Evolutionary conservation across 805 yeast species (phyloP).

Genomic region (Blastobotrys terrestris): DNA sequence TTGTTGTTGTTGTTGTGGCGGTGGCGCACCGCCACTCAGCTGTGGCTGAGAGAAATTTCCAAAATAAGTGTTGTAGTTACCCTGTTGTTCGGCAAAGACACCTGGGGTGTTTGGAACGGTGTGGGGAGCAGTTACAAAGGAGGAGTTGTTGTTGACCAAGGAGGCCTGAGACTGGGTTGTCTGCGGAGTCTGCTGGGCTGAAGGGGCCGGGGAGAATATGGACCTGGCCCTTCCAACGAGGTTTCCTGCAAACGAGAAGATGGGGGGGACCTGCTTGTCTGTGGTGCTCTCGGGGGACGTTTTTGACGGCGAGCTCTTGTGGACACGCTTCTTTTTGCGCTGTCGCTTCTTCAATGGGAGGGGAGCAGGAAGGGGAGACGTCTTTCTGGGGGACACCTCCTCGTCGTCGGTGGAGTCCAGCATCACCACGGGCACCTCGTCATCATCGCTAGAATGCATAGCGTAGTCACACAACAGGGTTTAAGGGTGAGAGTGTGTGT

Average conservation of each 20-base stretch:
- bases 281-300: not conserved
- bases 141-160: not conserved
- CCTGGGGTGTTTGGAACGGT: not conserved
- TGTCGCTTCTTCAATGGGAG: not conserved
- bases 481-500: no score
- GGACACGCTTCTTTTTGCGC: constrained; percentile 1
- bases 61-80: not conserved
- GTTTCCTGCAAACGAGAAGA: constrained; percentile 4
- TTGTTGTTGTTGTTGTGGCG: not conserved
- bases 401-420: constrained; percentile 1
- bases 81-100: not conserved
- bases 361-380: not conserved
- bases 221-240: constrained; percentile 3
- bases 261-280: constrained; percentile 1
- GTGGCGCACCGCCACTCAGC: not conserved
- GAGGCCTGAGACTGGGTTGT: not conserved
- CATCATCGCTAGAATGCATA: constrained; percentile 3
- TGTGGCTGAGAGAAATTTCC: not conserved
- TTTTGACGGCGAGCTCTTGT: not conserved
- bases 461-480: not conserved
- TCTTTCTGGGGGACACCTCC: not conserved
- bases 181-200: not conserved
- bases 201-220: constrained; percentile 3
- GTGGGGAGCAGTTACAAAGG: not conserved
- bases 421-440: constrained; percentile 7